Conservation (phyloP, 1,139 yeast genomes). For the Yamadazyma diospyri region DNA sequence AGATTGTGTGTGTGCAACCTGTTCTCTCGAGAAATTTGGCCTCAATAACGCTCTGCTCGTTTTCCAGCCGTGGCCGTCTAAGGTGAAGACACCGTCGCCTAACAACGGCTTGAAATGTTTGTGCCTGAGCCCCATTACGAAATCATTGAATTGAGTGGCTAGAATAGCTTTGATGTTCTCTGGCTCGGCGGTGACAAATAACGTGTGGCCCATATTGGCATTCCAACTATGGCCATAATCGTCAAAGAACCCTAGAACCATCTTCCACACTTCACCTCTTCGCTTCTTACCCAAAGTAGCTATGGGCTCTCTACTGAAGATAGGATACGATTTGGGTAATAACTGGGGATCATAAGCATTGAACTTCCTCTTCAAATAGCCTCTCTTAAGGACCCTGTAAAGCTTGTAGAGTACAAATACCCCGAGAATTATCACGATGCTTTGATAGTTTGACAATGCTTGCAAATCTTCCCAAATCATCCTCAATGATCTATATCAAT, state of each 20-base stretch:
- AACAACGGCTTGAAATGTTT: constrained; percentile 37
- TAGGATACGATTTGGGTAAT: constrained; percentile 15
- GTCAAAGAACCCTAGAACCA: constrained; percentile 8
- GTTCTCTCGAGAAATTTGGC: constrained; percentile 53
- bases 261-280: constrained; percentile 11
- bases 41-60: constrained; percentile 52
- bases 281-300: constrained; percentile 12
- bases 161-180: constrained; percentile 34
- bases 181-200: constrained; percentile 24
- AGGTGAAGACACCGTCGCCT: constrained; percentile 55
- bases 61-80: constrained; percentile 54
- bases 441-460: constrained; percentile 4
- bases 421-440: neutral
- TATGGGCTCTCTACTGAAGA: constrained; percentile 16
- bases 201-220: constrained; percentile 14
- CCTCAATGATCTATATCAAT: constrained; percentile 1
- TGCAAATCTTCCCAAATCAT: too few relatives aligned
- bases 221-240: constrained; percentile 13
- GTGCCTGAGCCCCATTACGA: constrained; percentile 45
- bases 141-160: constrained; percentile 45
- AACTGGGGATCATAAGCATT: constrained; percentile 16
- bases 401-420: constrained; percentile 5
- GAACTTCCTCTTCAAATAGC: constrained; percentile 14
- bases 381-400: constrained; percentile 8
- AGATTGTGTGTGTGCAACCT: constrained; percentile 43